Evolutionary conservation across 345 rosid species (phyloP).

Genomic region (Murraya koenigii): DNA sequence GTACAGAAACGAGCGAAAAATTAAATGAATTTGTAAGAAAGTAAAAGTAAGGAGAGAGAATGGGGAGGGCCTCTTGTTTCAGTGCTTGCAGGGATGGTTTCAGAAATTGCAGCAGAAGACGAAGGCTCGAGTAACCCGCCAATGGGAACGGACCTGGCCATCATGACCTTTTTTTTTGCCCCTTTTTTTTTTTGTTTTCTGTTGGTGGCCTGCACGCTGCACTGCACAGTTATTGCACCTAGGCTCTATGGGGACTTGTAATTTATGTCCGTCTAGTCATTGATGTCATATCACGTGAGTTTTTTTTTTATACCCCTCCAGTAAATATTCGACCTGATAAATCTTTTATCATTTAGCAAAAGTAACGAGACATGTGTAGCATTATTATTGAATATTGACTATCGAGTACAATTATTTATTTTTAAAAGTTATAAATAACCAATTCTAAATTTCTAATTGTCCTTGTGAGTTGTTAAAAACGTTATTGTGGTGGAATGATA

Average conservation of each 20-base stretch:
- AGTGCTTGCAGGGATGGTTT: neutral
- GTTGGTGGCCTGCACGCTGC: neutral
- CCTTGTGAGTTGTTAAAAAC: too few species aligned
- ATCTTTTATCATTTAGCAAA: neutral
- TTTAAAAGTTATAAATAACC: too few species aligned
- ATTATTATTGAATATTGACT: too few species aligned
- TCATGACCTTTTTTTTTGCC: neutral
- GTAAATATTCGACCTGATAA: neutral
- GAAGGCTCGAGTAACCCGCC: conserved; percentile 54
- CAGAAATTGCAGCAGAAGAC: conserved; percentile 11
- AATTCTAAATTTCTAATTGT: too few species aligned
- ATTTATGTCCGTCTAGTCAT: neutral
- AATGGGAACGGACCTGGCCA: conserved; percentile 25
- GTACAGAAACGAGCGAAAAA: conserved; percentile 5
- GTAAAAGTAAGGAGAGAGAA: neutral
- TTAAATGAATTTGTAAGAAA: neutral
- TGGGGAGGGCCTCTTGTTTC: neutral
- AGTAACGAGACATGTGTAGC: too few species aligned
- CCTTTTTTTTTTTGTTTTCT: neutral
- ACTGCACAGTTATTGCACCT: neutral
- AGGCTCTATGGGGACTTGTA: neutral
- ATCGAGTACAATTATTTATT: too few species aligned
- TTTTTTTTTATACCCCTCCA: neutral
- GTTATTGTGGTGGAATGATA: too few species aligned
- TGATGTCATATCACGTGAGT: neutral